Base-by-base conservation (phyloP, 495 filamentous ascomycete species). In the Podospora anserina region DNA sequence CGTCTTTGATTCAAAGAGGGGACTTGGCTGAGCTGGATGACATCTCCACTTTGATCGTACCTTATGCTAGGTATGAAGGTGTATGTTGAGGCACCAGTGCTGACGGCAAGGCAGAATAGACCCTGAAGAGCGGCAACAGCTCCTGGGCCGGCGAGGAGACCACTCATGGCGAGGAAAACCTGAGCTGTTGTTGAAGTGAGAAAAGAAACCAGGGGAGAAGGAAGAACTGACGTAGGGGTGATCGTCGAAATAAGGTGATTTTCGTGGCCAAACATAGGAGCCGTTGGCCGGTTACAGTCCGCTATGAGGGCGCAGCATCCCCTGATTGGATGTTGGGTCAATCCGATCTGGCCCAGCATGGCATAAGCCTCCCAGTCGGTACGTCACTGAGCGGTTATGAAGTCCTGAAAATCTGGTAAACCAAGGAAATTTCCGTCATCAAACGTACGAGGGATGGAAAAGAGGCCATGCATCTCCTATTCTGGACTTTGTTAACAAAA, bases 141-240 rank as follows among this genome's bases (percentile, higher is more conserved):
- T 23, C 20, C 20, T 1, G 20, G 20, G 55, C 55, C 55, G 20
- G 55, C 55, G 55, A 16, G 0, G 5, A 58, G 6, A 23, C 7
- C 55, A 19, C 20, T 58, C 55, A 19, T 23, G 19, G 13, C n/a
- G 27, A 27, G 32, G 32, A 5, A 39, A 11, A 1, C 32, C 11
- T 11, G 32, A 39, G 32, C 0, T 39, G 39, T 49, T 49, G 39
- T 44, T 11, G 13, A 16, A 49, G 39, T 16, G 39, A 49, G 59
- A 61, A 61, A 55, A 57, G 23, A 56, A 30, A 57, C 23, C 54
- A 4, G 0, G 30, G 30, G 30, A 23, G 20, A 23, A 23, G 15
- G 11, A 32, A 61, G 30, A 66, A 60, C 54, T 66, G 65, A 66
- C 65, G 65, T 60, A 66, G 65, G 26, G 28, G 19, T 3, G 34